Conservation (phyloP, 495 filamentous ascomycete genomes). For the Neurospora sp. region DNA sequence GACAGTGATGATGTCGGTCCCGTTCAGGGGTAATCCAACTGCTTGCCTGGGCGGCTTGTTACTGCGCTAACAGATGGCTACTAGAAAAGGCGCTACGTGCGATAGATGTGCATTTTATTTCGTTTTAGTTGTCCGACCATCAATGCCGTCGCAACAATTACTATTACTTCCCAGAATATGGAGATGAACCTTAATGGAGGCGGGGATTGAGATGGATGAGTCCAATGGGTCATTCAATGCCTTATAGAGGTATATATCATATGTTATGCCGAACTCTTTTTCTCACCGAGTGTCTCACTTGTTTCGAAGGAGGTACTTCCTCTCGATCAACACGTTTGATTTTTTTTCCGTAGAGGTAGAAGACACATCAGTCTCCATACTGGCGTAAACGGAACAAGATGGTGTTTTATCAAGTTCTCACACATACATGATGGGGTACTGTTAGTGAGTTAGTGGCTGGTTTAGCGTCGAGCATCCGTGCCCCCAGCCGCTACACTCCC, state of each 20-base stretch:
- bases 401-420: no score
- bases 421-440: no score
- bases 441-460: no score
- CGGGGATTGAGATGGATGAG: accelerated
- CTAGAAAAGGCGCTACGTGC: not conserved
- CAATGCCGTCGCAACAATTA: not conserved
- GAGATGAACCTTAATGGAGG: not conserved
- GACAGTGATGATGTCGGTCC: not conserved
- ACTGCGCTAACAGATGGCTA: not conserved
- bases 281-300: not conserved
- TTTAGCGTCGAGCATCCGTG: no score
- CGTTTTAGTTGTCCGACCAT: not conserved
- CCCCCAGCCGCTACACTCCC: no score
- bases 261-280: not conserved
- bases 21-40: not conserved
- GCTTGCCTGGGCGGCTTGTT: not conserved
- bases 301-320: not conserved
- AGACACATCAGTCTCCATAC: no score
- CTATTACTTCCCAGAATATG: not conserved
- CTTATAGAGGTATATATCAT: not conserved
- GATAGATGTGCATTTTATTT: not conserved
- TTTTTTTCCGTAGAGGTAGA: no score
- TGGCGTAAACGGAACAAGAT: no score
- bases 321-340: not conserved
- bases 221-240: not conserved